Base-by-base conservation (phyloP, 148 eudicot species). In the Camellia granthamiana region DNA sequence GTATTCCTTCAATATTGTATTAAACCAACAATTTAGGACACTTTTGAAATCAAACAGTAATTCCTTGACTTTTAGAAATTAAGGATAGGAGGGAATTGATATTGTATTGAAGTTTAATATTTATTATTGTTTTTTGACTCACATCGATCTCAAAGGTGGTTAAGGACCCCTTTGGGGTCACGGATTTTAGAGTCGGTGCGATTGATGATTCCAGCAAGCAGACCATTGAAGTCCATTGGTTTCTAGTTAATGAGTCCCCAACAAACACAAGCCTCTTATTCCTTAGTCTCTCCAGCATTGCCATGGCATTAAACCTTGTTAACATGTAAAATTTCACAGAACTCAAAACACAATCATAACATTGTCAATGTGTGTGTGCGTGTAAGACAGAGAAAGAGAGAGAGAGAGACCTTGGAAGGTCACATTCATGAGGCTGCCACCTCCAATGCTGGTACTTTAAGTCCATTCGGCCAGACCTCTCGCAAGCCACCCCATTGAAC, bases 181-280 rank as follows among this genome's bases (percentile, higher is more conserved):
- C 81, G 81, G 85, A 85, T 74, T 88, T 90, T 76, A 81, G 88
- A 41, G 83, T 72, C 66, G 78, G 81, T 80, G 90, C 81, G n/a
- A 90, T 85, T 0, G 78, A 60, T 51, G 87, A 77, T 13, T 91
- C 92, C 4, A 91, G 81, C 52, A 93, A 81, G 74, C 97, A 93
- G 41, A 91, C 85, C 95, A 93, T 85, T 11, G 97, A 93, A 9
- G 90, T 87, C 97, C 94, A 91, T 83, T 93, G 97, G 14, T 90
- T 90, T 80, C 93, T 87, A 80, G 90, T 93, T 18, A 93, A 55
- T 2, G 97, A 93, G 78, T 91, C 97, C 23, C 97, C 97, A 38
- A 93, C 97, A 67, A 82, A 93, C 54, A 91, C 86, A 12, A 91
- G 72, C 84, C 94, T 86, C 70, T 91, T 93, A 63, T 87, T 87